Base-by-base conservation (phyloP, 2,329 filamentous ascomycete species). In the Trichophyton benhamiae region DNA sequence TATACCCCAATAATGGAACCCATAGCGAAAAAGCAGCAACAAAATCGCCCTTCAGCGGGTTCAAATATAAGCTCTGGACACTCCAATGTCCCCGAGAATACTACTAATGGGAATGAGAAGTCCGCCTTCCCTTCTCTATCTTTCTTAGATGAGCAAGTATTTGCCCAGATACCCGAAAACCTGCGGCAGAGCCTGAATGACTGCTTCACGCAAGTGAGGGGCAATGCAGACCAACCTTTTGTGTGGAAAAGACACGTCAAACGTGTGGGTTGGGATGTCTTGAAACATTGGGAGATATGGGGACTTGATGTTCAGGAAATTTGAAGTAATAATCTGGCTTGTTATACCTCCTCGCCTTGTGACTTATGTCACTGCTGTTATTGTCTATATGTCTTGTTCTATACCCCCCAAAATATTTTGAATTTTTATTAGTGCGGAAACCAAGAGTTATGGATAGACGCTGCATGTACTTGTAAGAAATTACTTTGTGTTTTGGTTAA, bases 221-320 rank as follows among this genome's bases (percentile, higher is more conserved):
- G 52, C 5, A 20, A 27, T 11, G 1, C 13, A 15, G 27, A 55
- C n/a, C 15, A 55, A 6, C 52, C 52, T 7, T 55, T 38, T 17
- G 27, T 70, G 8, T 72, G 71, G 65, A 68, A 69, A 60, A 70
- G 76, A 17, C 66, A 65, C 9, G 66, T 76, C 25, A 69, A 69
- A 6, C 70, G 72, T 22, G 72, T 75, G 6, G 69, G 70, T 4
- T 76, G 74, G 72, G 73, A 77, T 3, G 71, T 74, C 3, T 65
- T 77, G 13, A 70, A 73, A 59, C 63, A 75, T 48, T 76, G 75
- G 71, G 76, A 77, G 61, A 74, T 78, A 17, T 78, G 75, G 75
- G 72, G 69, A 6, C 66, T 77, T 63, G 76, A 78, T 65, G 66
- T 71, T 5, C 71, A 74, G 66, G 75, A 77, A 57, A 67, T 72